Percentiles rank a stretch among this genome's conserved stretches.
Conservation (phyloP, 305 asterid genomes). For the Fraxinus floribunda region DNA sequence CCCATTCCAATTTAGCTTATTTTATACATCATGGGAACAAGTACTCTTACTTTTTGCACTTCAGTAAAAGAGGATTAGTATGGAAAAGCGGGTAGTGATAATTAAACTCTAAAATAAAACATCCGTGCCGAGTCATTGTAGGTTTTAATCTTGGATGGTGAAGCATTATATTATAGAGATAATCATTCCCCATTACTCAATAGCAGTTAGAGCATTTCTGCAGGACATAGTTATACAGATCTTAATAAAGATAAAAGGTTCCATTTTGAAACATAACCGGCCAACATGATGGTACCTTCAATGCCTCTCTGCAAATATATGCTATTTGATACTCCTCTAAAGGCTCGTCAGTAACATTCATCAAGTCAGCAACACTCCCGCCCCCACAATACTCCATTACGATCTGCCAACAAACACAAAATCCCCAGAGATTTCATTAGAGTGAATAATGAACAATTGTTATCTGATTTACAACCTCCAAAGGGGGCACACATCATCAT, state of each 20-base stretch:
- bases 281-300: constrained; percentile 60
- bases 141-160: background rate
- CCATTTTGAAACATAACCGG: constrained; percentile 20
- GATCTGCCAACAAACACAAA: constrained; percentile 61
- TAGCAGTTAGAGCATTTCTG: background rate
- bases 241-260: constrained; percentile 4
- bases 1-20: background rate
- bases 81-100: constrained; percentile 11
- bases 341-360: constrained; percentile 84
- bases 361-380: constrained; percentile 97
- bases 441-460: constrained; percentile 18
- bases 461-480: constrained; percentile 14
- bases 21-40: background rate
- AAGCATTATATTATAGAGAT: background rate
- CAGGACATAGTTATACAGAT: background rate
- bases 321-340: constrained; percentile 95
- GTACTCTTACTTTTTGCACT: background rate
- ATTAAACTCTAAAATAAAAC: constrained; percentile 14
- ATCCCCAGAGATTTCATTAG: constrained; percentile 23
- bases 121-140: background rate
- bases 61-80: background rate
- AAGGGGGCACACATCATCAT: constrained; percentile 1
- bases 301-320: constrained; percentile 83
- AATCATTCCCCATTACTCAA: background rate
- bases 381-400: constrained; percentile 99